Conservation (phyloP, 352 stramenopile genomes). For the Elongisporangium undulatum region DNA sequence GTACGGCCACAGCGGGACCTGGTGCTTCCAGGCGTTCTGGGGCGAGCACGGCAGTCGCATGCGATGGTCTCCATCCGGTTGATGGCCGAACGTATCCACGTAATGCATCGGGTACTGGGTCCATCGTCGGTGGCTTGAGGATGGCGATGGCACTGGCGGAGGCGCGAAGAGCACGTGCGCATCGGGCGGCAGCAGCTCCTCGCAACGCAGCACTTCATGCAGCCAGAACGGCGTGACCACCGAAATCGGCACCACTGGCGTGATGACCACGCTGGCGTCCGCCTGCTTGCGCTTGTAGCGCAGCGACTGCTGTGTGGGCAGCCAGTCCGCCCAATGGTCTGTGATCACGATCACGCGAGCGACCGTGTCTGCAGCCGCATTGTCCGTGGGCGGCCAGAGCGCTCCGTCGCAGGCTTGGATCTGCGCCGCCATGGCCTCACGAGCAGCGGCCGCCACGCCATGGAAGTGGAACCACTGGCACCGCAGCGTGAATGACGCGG, state of each 20-base stretch:
- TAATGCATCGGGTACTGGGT: slow-evolving; percentile 43
- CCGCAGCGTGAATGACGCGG: slow-evolving; percentile 15
- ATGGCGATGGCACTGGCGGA: slow-evolving; percentile 8
- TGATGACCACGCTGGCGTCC: background rate
- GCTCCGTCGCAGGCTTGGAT: slow-evolving; percentile 11
- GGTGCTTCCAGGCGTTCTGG: slow-evolving; percentile 14
- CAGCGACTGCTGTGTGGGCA: background rate
- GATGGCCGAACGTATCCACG: slow-evolving; percentile 5
- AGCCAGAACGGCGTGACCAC: slow-evolving; percentile 60
- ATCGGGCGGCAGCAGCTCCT: slow-evolving; percentile 28
- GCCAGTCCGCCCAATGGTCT: slow-evolving; percentile 42
- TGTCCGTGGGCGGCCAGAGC: slow-evolving; percentile 3
- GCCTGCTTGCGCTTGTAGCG: background rate
- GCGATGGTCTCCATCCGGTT: slow-evolving; percentile 1
- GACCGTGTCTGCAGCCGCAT: background rate
- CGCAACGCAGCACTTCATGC: slow-evolving; percentile 28
- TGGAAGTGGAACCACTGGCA: slow-evolving; percentile 28
- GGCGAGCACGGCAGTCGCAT: slow-evolving; percentile 47
- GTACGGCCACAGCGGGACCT: slow-evolving; percentile 75
- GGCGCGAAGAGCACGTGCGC: slow-evolving; percentile 44
- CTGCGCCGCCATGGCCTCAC: slow-evolving; percentile 8
- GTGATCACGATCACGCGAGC: slow-evolving; percentile 35
- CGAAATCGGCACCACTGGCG: slow-evolving; percentile 1
- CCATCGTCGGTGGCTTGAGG: slow-evolving; percentile 1
- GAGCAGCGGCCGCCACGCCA: slow-evolving; percentile 14